Evolutionary conservation across 2,329 filamentous ascomycete genomes (phyloP).

Genomic region (Sporothrix protearum): DNA sequence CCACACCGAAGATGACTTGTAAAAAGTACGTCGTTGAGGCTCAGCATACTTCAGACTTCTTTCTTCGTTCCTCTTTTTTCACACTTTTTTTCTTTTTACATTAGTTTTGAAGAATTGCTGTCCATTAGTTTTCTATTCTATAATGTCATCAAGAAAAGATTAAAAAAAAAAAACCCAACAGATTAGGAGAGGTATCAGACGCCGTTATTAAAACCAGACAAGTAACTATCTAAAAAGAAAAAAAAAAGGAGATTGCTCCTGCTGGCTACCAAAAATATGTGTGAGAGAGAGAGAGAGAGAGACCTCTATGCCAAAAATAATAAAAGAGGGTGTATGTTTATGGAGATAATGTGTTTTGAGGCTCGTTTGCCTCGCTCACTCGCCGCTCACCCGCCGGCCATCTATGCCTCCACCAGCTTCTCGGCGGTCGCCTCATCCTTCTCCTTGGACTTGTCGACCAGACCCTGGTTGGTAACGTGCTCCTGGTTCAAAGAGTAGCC

Average conservation of each 20-base stretch:
- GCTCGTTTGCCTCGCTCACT: no score
- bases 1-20: no score
- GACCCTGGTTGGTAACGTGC: slow-evolving; percentile 47
- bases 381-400: no score
- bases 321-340: neutral
- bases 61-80: no score
- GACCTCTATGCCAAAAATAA: neutral
- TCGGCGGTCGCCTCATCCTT: neutral
- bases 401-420: slow-evolving; percentile 19
- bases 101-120: no score
- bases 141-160: neutral
- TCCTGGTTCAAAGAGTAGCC: slow-evolving; percentile 47
- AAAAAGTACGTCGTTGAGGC: no score
- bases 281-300: neutral
- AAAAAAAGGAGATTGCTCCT: neutral
- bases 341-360: neutral
- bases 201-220: neutral
- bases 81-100: no score
- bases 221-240: neutral
- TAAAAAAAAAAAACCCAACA: neutral
- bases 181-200: slow-evolving; percentile 9
- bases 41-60: no score
- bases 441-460: slow-evolving; percentile 35
- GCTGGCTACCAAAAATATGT: neutral
- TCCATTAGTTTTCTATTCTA: neutral